Evolutionary conservation across 2,329 filamentous ascomycete genomes (phyloP).

Genomic region (Alternaria incomplexa): DNA sequence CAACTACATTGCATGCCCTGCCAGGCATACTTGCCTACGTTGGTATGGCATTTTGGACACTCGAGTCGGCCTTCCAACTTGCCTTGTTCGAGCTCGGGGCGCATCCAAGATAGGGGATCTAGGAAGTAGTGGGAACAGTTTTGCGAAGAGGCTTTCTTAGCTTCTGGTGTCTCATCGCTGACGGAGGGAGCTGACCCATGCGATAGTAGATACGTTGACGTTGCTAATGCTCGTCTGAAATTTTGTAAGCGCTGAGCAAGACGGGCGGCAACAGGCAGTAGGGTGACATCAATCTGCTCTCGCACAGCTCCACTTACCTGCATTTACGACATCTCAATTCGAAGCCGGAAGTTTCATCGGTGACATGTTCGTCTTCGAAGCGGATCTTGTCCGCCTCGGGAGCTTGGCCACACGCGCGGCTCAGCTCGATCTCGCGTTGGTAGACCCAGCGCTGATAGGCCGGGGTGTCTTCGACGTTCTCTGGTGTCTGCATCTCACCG

Average conservation of each 20-base stretch:
- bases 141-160: constrained; percentile 22
- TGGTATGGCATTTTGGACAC: constrained; percentile 84
- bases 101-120: constrained; percentile 96
- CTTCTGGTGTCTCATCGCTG: constrained; percentile 17
- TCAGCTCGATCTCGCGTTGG: constrained; percentile 68
- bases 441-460: constrained; percentile 82
- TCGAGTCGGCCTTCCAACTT: constrained; percentile 82
- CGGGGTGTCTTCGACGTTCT: constrained; percentile 70
- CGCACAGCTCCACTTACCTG: constrained; percentile 59
- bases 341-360: constrained; percentile 49
- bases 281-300: constrained; percentile 9
- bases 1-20: constrained; percentile 94
- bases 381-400: constrained; percentile 77
- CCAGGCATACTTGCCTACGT: constrained; percentile 94
- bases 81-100: constrained; percentile 79
- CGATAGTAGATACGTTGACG: constrained; percentile 69
- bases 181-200: constrained; percentile 57
- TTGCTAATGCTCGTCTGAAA: constrained; percentile 65
- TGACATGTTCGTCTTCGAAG: constrained; percentile 74
- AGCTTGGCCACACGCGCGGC: constrained; percentile 76
- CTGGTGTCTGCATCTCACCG: constrained; percentile 83
- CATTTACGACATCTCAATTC: constrained; percentile 92
- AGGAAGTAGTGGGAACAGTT: constrained; percentile 87
- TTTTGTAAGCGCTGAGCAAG: constrained; percentile 34
- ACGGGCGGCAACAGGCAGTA: constrained; percentile 11